These are phyloP conservation scores for Lactuca saligna DNA, from an alignment of 129 eudicot species.

Conservation along the genomic window DNA sequence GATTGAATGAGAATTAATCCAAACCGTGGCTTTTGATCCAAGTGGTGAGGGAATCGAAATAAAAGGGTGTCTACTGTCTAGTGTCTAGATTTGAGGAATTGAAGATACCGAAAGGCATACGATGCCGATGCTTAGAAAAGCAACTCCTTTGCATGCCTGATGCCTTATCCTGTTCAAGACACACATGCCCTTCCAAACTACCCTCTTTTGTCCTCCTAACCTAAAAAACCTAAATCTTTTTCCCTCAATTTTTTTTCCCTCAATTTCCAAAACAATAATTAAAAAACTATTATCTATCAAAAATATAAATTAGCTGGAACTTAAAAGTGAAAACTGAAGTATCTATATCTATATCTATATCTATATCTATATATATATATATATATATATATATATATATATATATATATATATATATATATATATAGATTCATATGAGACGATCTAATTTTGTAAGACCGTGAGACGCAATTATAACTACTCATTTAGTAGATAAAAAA, in stretches of 20 bases:
- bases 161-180: conserved; percentile 35
- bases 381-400: too few relatives aligned
- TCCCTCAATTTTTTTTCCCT: not conserved
- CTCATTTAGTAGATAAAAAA: too few relatives aligned
- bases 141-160: conserved; percentile 38
- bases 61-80: conserved; percentile 6
- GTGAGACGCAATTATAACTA: too few relatives aligned
- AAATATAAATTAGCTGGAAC: too few relatives aligned
- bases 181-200: conserved; percentile 39
- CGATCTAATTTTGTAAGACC: too few relatives aligned
- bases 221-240: not conserved
- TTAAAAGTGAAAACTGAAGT: too few relatives aligned
- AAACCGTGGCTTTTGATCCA: conserved; percentile 17
- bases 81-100: conserved; percentile 26
- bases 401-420: too few relatives aligned
- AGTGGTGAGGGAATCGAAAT: conserved; percentile 21
- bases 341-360: too few relatives aligned
- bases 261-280: not conserved
- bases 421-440: too few relatives aligned
- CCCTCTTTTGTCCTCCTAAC: not conserved
- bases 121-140: conserved; percentile 31
- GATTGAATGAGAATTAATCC: conserved; percentile 7
- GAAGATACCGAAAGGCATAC: conserved; percentile 36
- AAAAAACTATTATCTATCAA: not conserved
- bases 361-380: too few relatives aligned